A percentile compares a stretch with the other conserved stretches of the same genome.
Evolutionary conservation across 2,329 filamentous ascomycete genomes (phyloP).

Genomic region (Sordariomycetes sp.): DNA sequence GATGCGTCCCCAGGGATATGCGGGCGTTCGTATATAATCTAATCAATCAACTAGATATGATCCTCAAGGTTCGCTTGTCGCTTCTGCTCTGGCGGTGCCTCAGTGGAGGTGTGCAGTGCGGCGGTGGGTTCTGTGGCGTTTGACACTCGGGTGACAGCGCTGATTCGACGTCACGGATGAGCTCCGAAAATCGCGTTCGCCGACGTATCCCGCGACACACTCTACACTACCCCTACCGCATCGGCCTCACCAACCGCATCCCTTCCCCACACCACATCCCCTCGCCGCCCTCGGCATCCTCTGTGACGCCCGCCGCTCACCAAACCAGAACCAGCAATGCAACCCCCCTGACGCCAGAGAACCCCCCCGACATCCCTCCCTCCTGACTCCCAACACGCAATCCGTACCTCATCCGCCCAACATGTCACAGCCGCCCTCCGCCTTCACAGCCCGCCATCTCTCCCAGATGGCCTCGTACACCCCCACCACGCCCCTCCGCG

Average conservation of each 20-base stretch:
- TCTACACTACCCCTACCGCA: too few species aligned
- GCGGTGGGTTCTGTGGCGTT: not conserved
- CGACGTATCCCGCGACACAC: not conserved
- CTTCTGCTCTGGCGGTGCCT: too few species aligned
- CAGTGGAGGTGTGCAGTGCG: too few species aligned
- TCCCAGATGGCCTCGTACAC: slow-evolving; percentile 60
- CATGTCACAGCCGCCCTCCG: slow-evolving; percentile 30
- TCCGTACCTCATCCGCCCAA: not conserved
- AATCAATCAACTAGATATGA: too few species aligned
- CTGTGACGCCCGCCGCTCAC: not conserved
- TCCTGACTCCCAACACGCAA: not conserved
- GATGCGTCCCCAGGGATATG: too few species aligned
- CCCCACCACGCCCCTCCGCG: slow-evolving; percentile 64
- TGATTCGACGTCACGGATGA: not conserved
- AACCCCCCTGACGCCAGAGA: too few species aligned
- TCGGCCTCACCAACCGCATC: not conserved
- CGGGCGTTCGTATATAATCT: too few species aligned
- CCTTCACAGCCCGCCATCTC: slow-evolving; percentile 77
- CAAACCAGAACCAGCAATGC: not conserved
- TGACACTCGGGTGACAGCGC: not conserved
- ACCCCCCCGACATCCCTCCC: too few species aligned
- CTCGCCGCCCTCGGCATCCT: not conserved
- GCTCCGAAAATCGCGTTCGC: not conserved
- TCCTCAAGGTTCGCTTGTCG: too few species aligned
- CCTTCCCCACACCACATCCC: not conserved